Conservation (phyloP, 148 eudicot species). For the Oxyria digyna region DNA sequence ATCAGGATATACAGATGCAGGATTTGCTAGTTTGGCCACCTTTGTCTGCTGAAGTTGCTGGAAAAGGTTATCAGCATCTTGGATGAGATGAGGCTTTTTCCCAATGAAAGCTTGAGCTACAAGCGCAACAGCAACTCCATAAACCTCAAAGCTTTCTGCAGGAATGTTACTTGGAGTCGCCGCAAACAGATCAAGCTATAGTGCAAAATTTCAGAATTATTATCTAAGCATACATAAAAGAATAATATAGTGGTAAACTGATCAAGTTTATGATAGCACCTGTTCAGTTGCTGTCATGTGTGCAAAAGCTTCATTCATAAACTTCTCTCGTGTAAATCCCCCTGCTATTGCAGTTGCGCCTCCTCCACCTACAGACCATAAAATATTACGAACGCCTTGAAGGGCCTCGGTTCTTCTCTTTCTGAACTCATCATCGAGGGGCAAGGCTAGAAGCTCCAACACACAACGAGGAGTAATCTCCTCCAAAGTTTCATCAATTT, state of each 20-base stretch:
- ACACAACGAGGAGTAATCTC: constrained; percentile 89
- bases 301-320: constrained; percentile 86
- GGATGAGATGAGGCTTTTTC: constrained; percentile 82
- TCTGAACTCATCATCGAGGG: constrained; percentile 49
- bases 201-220: neutral
- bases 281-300: constrained; percentile 93
- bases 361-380: constrained; percentile 99
- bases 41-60: constrained; percentile 88
- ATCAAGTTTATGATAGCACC: constrained; percentile 21
- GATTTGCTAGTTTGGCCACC: constrained; percentile 35
- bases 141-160: constrained; percentile 91
- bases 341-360: constrained; percentile 93
- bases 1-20: constrained; percentile 25
- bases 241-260: neutral
- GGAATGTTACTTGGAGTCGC: constrained; percentile 89
- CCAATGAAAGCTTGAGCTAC: constrained; percentile 81
- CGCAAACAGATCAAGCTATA: constrained; percentile 72
- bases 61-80: constrained; percentile 87
- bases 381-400: constrained; percentile 82
- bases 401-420: constrained; percentile 83
- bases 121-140: constrained; percentile 91
- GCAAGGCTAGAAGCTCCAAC: constrained; percentile 78
- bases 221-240: constrained; percentile 3
- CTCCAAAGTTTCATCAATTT: constrained; percentile 97
- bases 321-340: constrained; percentile 84